Evolutionary conservation across 495 filamentous ascomycete genomes (phyloP).

Genomic region (Hypomontagnella submonticulosa): DNA sequence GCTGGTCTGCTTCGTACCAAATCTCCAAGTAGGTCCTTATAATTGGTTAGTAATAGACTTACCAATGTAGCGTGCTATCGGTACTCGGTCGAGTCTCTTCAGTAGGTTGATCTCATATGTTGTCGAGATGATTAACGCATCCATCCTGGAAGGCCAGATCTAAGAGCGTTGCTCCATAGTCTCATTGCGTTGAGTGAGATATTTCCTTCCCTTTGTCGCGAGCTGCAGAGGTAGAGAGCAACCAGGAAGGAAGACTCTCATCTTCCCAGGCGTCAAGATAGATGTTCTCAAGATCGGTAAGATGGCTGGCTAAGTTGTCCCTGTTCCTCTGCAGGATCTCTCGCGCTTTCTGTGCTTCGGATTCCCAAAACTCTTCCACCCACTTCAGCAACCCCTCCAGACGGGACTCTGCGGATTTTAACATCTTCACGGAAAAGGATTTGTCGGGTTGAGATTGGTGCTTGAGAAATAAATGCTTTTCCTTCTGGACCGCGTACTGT

Average conservation of each 20-base stretch:
- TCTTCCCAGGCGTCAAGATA: conserved; percentile 46
- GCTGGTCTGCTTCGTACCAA: too few relatives aligned
- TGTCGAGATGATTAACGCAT: neutral
- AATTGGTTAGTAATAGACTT: too few relatives aligned
- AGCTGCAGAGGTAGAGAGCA: conserved; percentile 7
- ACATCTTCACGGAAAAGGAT: conserved; percentile 29
- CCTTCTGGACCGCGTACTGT: conserved; percentile 41
- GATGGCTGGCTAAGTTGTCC: conserved; percentile 16
- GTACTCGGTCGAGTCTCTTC: too few relatives aligned
- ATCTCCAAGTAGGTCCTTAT: too few relatives aligned
- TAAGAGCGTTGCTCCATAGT: neutral
- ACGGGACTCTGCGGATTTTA: conserved; percentile 38
- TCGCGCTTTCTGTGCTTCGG: conserved; percentile 34
- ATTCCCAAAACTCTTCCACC: conserved; percentile 36
- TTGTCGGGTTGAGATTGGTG: conserved; percentile 19
- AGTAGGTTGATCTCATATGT: neutral
- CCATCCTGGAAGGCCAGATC: neutral
- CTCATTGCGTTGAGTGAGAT: neutral
- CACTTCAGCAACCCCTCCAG: conserved; percentile 34
- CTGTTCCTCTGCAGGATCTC: conserved; percentile 39
- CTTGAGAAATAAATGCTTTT: conserved; percentile 34
- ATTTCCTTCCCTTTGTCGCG: conserved; percentile 25
- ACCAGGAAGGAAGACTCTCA: conserved; percentile 34
- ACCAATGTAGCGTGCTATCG: too few relatives aligned
- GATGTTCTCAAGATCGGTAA: conserved; percentile 30